Percentiles rank a stretch among this genome's conserved stretches.
These are phyloP conservation scores for Lentinus tigrinus DNA, from an alignment of 768 basidiomycete genomes.

Conservation along the genomic window DNA sequence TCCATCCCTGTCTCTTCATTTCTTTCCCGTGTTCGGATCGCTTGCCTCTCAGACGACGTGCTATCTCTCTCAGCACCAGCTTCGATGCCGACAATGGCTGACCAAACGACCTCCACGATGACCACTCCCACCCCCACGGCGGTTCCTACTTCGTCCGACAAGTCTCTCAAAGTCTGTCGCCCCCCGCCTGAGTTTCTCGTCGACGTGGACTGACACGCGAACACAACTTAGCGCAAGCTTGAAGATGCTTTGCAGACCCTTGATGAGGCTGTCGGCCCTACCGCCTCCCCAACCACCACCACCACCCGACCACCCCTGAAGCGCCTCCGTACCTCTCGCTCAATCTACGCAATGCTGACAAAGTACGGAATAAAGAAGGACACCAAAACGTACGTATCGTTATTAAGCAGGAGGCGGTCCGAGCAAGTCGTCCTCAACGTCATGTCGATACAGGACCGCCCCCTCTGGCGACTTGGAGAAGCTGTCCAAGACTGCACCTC, in stretches of 20 bases:
- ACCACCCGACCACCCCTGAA: conserved; percentile 45
- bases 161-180: conserved; percentile 21
- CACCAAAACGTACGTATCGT: conserved; percentile 31
- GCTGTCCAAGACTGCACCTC: conserved; percentile 61
- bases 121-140: conserved; percentile 4
- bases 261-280: conserved; percentile 58
- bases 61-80: neutral
- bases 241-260: conserved; percentile 76
- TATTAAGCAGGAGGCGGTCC: neutral
- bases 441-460: conserved; percentile 9
- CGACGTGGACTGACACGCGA: conserved; percentile 19
- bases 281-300: conserved; percentile 26
- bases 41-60: neutral
- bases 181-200: neutral
- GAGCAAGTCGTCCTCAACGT: neutral
- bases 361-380: conserved; percentile 73
- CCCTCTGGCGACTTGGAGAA: conserved; percentile 27
- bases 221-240: conserved; percentile 65
- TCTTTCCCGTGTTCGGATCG: neutral
- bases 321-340: conserved; percentile 52
- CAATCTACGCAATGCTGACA: conserved; percentile 74
- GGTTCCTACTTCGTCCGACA: conserved; percentile 9
- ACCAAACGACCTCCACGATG: conserved; percentile 5
- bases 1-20: neutral
- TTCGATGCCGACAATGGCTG: neutral